Evolutionary conservation across 805 yeast genomes (phyloP), one percentile per base, ranked within the genome.

Genomic region (Maudiozyma serrabonitensis): DNA sequence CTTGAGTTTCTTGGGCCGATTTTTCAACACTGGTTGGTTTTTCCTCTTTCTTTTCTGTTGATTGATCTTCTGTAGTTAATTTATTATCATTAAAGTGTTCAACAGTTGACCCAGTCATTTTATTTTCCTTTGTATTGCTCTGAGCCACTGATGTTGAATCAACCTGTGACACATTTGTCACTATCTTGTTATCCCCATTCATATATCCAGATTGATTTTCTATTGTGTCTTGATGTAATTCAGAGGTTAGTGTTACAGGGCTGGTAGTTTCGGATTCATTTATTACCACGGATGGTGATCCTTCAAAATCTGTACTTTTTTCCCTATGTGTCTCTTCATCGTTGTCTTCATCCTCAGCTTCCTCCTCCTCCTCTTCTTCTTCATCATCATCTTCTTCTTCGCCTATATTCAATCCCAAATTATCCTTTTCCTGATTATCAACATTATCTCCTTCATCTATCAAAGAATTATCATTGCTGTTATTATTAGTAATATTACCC

Each of bases 291-390:
- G 45, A 42, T 2, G 45, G 45, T 26, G 45, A 42, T 6, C 18
- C 25, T 26, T 42, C 45, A 16, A 42, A 28, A 31, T 42, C 45
- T 42, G 45, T 42, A 23, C 28, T 31, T 40, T 37, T 35, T 41
- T 25, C 26, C 39, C 46, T 37, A 46, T 28, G 37, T 8, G 28
- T 37, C 26, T 47, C 52, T 11, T 49, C 52, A 11, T 49, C 49
- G 3, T 47, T 47, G 28, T 47, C 45, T n/a, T 44, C 48, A 4
- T 37, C 46, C 2, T 38, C 45, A 0, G 42, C 48, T 15, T 40
- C 26, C 11, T 44, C 43, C 4, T 45, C 46, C n/a, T 50, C 38
- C 12, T 21, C 16, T 13, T 50, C 35, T 46, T 46, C 39, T 28
- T 37, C 45, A 6, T 37, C 44, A 1, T 44, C 48, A 12, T 39